Conservation (phyloP, 257 asterid species). For the Nicotiana otophora region DNA sequence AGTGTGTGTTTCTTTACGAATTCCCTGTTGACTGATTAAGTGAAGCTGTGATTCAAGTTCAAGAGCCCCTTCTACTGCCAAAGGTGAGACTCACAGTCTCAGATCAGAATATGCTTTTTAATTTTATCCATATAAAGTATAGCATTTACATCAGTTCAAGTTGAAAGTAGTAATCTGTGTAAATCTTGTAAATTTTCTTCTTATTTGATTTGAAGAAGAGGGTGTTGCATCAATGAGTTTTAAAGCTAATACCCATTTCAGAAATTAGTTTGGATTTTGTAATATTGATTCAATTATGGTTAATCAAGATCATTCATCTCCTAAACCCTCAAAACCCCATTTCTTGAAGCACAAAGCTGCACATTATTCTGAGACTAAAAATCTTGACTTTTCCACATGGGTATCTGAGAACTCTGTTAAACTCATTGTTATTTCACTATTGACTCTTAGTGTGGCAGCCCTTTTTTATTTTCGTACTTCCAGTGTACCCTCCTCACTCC, state of each 20-base stretch:
- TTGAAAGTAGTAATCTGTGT: background rate
- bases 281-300: constrained; percentile 14
- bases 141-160: background rate
- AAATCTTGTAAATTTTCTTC: background rate
- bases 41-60: background rate
- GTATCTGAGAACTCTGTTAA: constrained; percentile 64
- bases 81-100: constrained; percentile 3
- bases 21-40: background rate
- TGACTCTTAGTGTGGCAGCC: constrained; percentile 66
- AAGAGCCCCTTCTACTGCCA: background rate
- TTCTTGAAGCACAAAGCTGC: constrained; percentile 4
- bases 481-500: constrained; percentile 57
- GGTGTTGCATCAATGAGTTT: background rate
- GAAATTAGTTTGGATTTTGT: background rate
- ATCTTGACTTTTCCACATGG: constrained; percentile 63
- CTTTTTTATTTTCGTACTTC: constrained; percentile 66
- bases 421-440: constrained; percentile 40
- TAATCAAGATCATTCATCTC: constrained; percentile 16
- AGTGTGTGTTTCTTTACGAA: background rate
- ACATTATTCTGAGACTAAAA: constrained; percentile 33
- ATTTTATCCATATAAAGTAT: background rate
- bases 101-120: background rate
- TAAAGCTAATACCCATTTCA: background rate
- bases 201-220: background rate
- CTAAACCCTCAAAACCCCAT: constrained; percentile 14